Evolutionary conservation across 768 basidiomycete species (phyloP).

Genomic region (Calocybe cyanea): DNA sequence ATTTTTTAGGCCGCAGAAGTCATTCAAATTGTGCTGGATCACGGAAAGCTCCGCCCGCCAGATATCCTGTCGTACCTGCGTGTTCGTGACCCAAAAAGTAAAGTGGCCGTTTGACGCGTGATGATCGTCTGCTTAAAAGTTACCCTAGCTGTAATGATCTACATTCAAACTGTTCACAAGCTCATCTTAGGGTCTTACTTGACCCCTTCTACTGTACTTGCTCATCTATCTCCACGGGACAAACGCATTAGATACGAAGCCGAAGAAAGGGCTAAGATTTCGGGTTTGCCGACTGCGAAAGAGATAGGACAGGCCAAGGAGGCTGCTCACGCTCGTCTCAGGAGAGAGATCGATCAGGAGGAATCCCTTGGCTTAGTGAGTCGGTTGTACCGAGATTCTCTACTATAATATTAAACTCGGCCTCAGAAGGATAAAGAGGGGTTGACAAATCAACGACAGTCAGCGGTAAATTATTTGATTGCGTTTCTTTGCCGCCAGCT

Average conservation of each 20-base stretch:
- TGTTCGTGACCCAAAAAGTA: slow-evolving; percentile 57
- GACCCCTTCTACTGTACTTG: slow-evolving; percentile 73
- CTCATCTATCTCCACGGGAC: slow-evolving; percentile 78
- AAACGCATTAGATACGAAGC: slow-evolving; percentile 76
- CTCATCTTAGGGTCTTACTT: slow-evolving; percentile 74
- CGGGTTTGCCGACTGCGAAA: slow-evolving; percentile 77
- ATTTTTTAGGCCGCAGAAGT: slow-evolving; percentile 67
- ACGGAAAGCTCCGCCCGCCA: slow-evolving; percentile 79
- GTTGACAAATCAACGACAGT: slow-evolving; percentile 38
- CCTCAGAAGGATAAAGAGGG: slow-evolving; percentile 64
- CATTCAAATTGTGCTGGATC: slow-evolving; percentile 71
- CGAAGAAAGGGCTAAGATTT: slow-evolving; percentile 71
- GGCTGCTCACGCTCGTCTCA: slow-evolving; percentile 56
- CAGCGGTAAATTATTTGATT: slow-evolving; percentile 42
- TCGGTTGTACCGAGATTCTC: slow-evolving; percentile 5
- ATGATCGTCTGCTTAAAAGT: not conserved
- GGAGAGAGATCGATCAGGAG: slow-evolving; percentile 68
- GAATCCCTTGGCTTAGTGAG: slow-evolving; percentile 72
- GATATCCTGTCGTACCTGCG: slow-evolving; percentile 59
- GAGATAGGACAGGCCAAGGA: slow-evolving; percentile 73
- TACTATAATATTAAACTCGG: slow-evolving; percentile 18
- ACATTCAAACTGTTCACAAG: slow-evolving; percentile 60
- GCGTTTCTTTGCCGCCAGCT: not conserved
- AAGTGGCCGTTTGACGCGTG: slow-evolving; percentile 5
- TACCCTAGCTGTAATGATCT: slow-evolving; percentile 32